These are phyloP conservation scores for Leccinum incarnatum DNA, from an alignment of 768 basidiomycete species.

Conservation along the genomic window DNA sequence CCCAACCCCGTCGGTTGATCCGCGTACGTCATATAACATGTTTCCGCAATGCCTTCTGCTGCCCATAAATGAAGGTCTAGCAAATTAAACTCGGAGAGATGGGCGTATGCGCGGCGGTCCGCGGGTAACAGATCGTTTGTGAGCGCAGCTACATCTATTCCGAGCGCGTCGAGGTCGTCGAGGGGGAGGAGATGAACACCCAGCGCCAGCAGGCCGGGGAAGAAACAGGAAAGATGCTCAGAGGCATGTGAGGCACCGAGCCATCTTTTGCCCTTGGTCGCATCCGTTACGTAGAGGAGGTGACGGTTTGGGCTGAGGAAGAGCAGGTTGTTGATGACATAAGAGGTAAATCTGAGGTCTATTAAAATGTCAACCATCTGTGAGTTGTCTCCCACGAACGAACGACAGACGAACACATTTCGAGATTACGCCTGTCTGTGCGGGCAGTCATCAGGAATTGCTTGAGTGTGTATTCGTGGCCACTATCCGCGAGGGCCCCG, in stretches of 20 bases:
- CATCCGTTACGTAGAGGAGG: slow-evolving; percentile 61
- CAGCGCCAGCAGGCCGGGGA: slow-evolving; percentile 72
- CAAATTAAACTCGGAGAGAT: slow-evolving; percentile 45
- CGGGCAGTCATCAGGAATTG: slow-evolving; percentile 64
- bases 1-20: slow-evolving; percentile 68
- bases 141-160: slow-evolving; percentile 44
- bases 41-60: slow-evolving; percentile 72
- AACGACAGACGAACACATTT: slow-evolving; percentile 55
- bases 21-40: slow-evolving; percentile 68
- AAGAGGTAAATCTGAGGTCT: slow-evolving; percentile 62
- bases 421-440: slow-evolving; percentile 56
- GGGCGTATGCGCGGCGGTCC: slow-evolving; percentile 32
- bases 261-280: slow-evolving; percentile 18
- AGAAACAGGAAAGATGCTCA: slow-evolving; percentile 76
- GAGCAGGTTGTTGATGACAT: slow-evolving; percentile 55
- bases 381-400: neutral
- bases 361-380: neutral
- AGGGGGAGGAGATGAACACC: slow-evolving; percentile 63
- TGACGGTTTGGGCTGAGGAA: slow-evolving; percentile 17
- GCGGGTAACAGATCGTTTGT: slow-evolving; percentile 17
- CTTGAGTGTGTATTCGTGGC: slow-evolving; percentile 76
- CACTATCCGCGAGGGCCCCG: slow-evolving; percentile 66
- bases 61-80: slow-evolving; percentile 69
- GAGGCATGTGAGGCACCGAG: slow-evolving; percentile 45
- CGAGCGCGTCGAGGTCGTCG: slow-evolving; percentile 45